Conservation (phyloP, 495 filamentous ascomycete species). For the Penicillium pancosmium region DNA sequence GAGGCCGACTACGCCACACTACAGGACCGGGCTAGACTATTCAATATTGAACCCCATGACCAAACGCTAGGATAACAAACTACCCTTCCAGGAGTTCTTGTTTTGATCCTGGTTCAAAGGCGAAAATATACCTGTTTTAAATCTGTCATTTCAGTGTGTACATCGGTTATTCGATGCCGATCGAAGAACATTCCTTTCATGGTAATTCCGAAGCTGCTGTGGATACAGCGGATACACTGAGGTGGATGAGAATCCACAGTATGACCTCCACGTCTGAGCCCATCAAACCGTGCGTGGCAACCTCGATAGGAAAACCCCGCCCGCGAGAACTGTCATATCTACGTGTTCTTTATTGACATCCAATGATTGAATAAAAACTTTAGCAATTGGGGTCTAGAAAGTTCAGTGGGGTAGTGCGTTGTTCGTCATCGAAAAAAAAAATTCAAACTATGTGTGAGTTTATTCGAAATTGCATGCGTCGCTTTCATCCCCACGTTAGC, state of each 20-base stretch:
- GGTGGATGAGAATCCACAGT: not conserved
- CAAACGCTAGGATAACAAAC: conserved; percentile 2
- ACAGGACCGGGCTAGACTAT: conserved; percentile 1
- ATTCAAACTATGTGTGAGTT: not conserved
- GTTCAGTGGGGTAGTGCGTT: not conserved
- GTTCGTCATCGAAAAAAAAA: not conserved
- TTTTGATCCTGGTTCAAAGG: not conserved
- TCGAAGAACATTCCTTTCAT: conserved; percentile 1
- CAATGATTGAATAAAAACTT: not conserved
- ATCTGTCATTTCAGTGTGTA: not conserved
- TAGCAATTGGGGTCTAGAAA: conserved; percentile 1
- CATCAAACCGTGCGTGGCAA: conserved; percentile 5
- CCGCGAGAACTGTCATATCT: not conserved
- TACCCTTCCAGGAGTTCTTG: not conserved
- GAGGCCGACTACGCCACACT: conserved; percentile 1
- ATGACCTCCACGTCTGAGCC: conserved; percentile 6
- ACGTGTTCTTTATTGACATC: conserved; percentile 1
- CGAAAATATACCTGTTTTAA: not conserved
- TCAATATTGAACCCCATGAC: conserved; percentile 5
- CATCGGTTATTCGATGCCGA: not conserved
- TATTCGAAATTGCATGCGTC: not conserved
- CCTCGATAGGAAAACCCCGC: not conserved
- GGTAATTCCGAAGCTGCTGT: conserved; percentile 3
- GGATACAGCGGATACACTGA: conserved; percentile 1
- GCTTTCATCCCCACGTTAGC: not conserved